Percentiles rank a stretch among this genome's conserved stretches.
Conservation (phyloP, 164 flowering plant genomes). For the Dillenia suffruticosa region DNA sequence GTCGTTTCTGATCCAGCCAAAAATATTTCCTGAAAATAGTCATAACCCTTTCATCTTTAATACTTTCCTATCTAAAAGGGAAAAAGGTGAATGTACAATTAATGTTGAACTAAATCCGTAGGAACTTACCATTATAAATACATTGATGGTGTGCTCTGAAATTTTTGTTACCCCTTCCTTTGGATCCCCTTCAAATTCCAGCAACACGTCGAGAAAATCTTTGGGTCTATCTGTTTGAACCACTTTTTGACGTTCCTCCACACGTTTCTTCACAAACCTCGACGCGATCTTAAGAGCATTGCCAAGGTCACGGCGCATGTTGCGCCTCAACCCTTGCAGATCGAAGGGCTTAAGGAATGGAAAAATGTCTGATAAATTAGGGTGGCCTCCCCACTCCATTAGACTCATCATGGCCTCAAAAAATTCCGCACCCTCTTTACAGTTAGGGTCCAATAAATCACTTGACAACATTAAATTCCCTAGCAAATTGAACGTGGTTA, state of each 20-base stretch:
- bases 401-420: conserved; percentile 24
- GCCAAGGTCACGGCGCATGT: conserved; percentile 28
- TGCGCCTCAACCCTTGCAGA: conserved; percentile 31
- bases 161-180: conserved; percentile 26
- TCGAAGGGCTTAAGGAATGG: conserved; percentile 35
- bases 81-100: no score
- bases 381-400: conserved; percentile 30
- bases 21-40: no score
- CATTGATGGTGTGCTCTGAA: conserved; percentile 25
- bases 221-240: conserved; percentile 4
- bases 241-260: conserved; percentile 10
- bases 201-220: conserved; percentile 41
- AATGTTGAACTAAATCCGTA: no score
- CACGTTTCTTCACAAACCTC: conserved; percentile 25
- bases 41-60: no score
- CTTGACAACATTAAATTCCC: conserved; percentile 42
- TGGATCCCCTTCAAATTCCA: conserved; percentile 33
- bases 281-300: conserved; percentile 31
- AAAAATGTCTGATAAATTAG: conserved; percentile 29
- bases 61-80: no score
- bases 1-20: no score
- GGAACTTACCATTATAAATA: conserved; percentile 33
- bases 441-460: conserved; percentile 26
- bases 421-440: conserved; percentile 25
- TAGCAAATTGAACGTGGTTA: conserved; percentile 33